phyloP scores from a whole-genome alignment of 1,139 yeast species.

The Blastobotrys petasosporus region DNA sequence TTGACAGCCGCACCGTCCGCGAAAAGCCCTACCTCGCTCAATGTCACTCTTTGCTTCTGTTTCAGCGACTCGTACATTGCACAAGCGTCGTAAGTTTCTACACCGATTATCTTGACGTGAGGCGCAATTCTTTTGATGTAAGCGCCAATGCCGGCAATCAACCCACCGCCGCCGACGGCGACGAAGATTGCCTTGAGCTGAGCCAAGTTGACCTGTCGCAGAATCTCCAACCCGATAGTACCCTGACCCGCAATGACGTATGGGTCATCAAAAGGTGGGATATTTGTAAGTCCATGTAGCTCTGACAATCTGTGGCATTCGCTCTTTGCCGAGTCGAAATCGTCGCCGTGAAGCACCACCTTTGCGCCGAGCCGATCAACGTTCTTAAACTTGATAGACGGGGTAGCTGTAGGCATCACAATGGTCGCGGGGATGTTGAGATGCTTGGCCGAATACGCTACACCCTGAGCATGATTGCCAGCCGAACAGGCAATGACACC shows the following conservation, averaged over 20 bases:
- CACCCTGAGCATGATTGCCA: constrained; percentile 99
- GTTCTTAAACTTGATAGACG: constrained; percentile 85
- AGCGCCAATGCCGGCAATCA: constrained; percentile 83
- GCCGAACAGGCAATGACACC: constrained; percentile 99
- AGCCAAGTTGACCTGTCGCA: constrained; percentile 76
- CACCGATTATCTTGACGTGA: constrained; percentile 90
- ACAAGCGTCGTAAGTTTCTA: constrained; percentile 92
- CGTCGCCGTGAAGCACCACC: constrained; percentile 89
- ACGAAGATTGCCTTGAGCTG: constrained; percentile 82
- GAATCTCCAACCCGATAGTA: constrained; percentile 86
- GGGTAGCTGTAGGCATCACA: constrained; percentile 97
- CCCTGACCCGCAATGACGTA: constrained; percentile 99
- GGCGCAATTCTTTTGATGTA: constrained; percentile 96
- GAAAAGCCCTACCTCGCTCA: constrained; percentile 82
- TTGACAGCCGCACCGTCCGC: constrained; percentile 99
- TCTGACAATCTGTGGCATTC: constrained; percentile 72
- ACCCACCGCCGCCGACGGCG: constrained; percentile 97
- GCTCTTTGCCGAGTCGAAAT: constrained; percentile 84
- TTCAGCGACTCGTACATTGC: constrained; percentile 75
- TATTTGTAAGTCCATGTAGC: constrained; percentile 71
- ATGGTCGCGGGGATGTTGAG: constrained; percentile 89
- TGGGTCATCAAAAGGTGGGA: constrained; percentile 98
- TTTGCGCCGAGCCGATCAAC: constrained; percentile 90
- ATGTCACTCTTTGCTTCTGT: constrained; percentile 46
- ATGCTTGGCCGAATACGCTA: constrained; percentile 82